Evolutionary conservation across 1,284 basidiomycete genomes (phyloP), one percentile per base, ranked within the genome.

Genomic region (Ganoderma multipileum): DNA sequence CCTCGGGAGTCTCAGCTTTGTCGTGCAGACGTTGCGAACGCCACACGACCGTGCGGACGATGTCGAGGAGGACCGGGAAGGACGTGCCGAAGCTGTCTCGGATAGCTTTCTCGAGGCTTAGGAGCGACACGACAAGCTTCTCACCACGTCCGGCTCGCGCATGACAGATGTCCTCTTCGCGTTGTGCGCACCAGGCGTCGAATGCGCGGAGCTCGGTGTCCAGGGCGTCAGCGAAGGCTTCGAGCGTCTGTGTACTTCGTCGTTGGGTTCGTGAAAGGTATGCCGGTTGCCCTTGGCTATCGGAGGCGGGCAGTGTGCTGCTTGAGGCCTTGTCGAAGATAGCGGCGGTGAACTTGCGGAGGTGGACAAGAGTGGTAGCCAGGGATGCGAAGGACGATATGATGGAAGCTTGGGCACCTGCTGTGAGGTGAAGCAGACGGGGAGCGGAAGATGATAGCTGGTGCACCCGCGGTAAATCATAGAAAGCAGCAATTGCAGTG

Each of bases 141-240:
- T 78, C 67, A 11, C 81, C 83, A 3, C 60, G 14, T 9, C 89
- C 89, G 6, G 80, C 81, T 63, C 83, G 79, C 3, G 90, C 86
- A 26, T 81, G 80, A 73, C 87, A 88, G 58, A 95, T 90, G 0
- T 81, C 81, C 70, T 90, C 87, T 79, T 96, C 95, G 60, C 83
- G 83, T 1, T 79, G 78, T 0, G 93, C 88, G 71, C 93, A 91
- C 93, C 93, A 96, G 3, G 73, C 73, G 67, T 92, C 86, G 67
- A 95, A 88, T 0, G 73, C 71, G 20, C 83, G 83, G 3, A 95
- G 78, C 65, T 92, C 86, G 9, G 78, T 70, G 60, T 90, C 88
- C 57, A 95, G 80, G 0, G 92, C 92, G 68, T 94, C 93, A 0
- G 91, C 88, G 76, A 95, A 95, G 0, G 95, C 95, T 76, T 95